These are phyloP conservation scores for Kondoa malvinella DNA, from an alignment of 768 basidiomycete species.

Conservation along the genomic window DNA sequence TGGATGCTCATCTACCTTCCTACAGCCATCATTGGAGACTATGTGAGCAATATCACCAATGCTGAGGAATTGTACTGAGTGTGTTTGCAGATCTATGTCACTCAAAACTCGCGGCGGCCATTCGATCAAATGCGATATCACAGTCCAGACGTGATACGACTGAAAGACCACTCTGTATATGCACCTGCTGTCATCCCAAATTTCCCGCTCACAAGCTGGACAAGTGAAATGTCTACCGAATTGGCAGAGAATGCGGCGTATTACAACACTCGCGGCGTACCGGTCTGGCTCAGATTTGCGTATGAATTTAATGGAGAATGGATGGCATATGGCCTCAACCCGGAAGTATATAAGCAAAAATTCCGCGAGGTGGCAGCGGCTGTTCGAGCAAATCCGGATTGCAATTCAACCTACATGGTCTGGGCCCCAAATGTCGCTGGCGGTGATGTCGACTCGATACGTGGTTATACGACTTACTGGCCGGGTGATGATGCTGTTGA, in stretches of 20 bases:
- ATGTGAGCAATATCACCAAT: conserved; percentile 10
- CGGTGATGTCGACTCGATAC: conserved; percentile 11
- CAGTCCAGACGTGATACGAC: conserved; percentile 9
- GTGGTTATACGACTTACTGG: conserved; percentile 17
- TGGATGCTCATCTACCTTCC: not conserved
- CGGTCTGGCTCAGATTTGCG: conserved; percentile 21
- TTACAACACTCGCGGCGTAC: conserved; percentile 14
- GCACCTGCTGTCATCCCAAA: conserved; percentile 18
- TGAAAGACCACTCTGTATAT: conserved; percentile 15
- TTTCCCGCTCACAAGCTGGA: conserved; percentile 15
- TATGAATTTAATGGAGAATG: conserved; percentile 21
- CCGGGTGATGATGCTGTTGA: conserved; percentile 20
- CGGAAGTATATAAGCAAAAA: conserved; percentile 11
- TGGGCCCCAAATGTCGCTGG: conserved; percentile 18
- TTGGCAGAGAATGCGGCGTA: conserved; percentile 8
- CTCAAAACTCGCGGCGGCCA: conserved; percentile 3
- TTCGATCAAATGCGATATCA: conserved; percentile 17
- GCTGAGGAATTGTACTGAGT: not conserved
- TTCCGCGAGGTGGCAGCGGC: conserved; percentile 11
- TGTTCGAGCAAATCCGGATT: conserved; percentile 6
- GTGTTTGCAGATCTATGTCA: not conserved
- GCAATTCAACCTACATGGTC: conserved; percentile 18
- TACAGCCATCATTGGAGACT: conserved; percentile 16
- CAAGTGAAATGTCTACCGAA: conserved; percentile 15
- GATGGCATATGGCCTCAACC: conserved; percentile 17